Percentiles rank a stretch among this genome's conserved stretches.
Conservation (phyloP, 805 yeast genomes). For the Barnettozyma californica region DNA sequence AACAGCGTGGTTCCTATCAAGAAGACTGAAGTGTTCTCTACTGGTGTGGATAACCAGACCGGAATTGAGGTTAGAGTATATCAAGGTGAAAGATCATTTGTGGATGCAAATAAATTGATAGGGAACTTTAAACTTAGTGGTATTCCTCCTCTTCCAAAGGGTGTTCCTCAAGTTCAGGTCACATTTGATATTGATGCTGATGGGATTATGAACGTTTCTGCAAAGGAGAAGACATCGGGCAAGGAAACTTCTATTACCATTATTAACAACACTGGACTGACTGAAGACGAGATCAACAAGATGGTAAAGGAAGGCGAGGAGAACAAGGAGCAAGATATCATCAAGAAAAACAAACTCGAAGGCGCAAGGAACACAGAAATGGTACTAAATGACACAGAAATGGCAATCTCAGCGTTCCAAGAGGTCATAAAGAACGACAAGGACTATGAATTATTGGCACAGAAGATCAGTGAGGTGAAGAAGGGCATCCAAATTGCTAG, state of each 20-base stretch:
- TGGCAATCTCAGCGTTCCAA: slow-evolving; percentile 70
- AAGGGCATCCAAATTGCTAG: slow-evolving; percentile 62
- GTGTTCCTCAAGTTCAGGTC: slow-evolving; percentile 74
- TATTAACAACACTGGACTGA: slow-evolving; percentile 62
- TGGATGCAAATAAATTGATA: slow-evolving; percentile 69
- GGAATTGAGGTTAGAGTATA: slow-evolving; percentile 75
- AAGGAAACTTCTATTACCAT: slow-evolving; percentile 72
- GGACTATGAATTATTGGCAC: slow-evolving; percentile 41
- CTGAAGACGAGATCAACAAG: slow-evolving; percentile 60
- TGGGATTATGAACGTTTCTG: slow-evolving; percentile 77
- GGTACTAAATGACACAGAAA: slow-evolving; percentile 81
- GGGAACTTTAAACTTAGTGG: slow-evolving; percentile 70
- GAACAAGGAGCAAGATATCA: slow-evolving; percentile 55
- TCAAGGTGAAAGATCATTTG: slow-evolving; percentile 79
- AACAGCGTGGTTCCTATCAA: slow-evolving; percentile 75
- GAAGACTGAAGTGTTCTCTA: slow-evolving; percentile 68
- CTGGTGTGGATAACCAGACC: slow-evolving; percentile 82
- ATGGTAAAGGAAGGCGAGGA: slow-evolving; percentile 63
- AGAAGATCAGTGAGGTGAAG: slow-evolving; percentile 48
- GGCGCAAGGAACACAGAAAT: slow-evolving; percentile 76
- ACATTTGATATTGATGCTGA: slow-evolving; percentile 79
- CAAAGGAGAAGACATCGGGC: slow-evolving; percentile 74
- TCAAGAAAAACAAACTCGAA: slow-evolving; percentile 56
- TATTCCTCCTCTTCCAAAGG: slow-evolving; percentile 73
- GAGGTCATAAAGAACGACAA: slow-evolving; percentile 44